Evolutionary conservation across 495 filamentous ascomycete genomes (phyloP), one percentile per base, ranked within the genome.

Genomic region (Penicillium ucsense): DNA sequence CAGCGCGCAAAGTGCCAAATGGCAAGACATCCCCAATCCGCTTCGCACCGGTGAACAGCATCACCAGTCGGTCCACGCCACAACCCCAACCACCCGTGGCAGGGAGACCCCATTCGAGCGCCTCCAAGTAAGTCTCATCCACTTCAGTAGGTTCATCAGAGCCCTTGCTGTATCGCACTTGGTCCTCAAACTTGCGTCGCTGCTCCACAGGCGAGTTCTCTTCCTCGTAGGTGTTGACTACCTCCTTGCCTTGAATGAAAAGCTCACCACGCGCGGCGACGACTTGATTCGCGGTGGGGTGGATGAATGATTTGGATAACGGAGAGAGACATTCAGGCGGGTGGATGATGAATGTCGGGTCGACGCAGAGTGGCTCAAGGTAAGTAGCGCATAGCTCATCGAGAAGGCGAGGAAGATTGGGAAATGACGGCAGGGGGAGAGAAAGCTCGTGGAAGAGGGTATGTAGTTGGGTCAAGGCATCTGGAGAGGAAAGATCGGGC

Each of bases 141-240:
- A 95, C 63, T 8, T 68, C 63, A 1, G 52, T 64, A 3, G 63
- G 59, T 41, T 71, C 68, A 28, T 66, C 63, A 28, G 56, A 59
- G 8, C 59, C 62, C 41, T 63, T 62, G 48, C 60, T 63, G 34
- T 54, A 77, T 30, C 66, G 61, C 3, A 78, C 49, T 56, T 86
- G 83, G 48, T 77, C 71, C 47, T 74, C 64, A 46, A 98, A 91
- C 63, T 97, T 98, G 44, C 81, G 73, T 27, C 88, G 74, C 64
- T 98, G 92, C 49, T 84, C 86, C 31, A 81, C 81, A 0, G 92
- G 94, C 38, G 86, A 86, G 65, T 97, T 98, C 66, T 98, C 92
- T 68, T 98, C 92, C 67, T 98, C 92, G 70, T 98, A 98, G 57
- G 85, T 88, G 63, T 98, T 98, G 6, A 91, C 86, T 32, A 94